Percentiles rank a stretch among this genome's conserved stretches.
phyloP scores from a whole-genome alignment of 1,139 yeast genomes.

The Candida sanyaensis region DNA sequence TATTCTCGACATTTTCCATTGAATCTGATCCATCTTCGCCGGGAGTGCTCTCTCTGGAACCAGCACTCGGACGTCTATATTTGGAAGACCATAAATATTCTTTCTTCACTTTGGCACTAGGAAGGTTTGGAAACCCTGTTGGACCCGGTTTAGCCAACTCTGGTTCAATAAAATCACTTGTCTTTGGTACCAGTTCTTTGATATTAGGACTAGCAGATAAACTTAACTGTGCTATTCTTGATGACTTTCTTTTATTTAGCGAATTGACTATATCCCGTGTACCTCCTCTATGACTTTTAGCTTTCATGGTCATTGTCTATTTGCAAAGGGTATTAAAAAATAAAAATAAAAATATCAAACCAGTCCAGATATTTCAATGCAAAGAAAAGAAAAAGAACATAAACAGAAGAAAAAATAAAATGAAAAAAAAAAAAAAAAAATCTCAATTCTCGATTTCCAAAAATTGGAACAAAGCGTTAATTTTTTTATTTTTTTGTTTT shows the following conservation, averaged over 20 bases:
- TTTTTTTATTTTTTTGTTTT: no score
- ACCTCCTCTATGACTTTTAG: not conserved
- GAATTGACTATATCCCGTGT: not conserved
- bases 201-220: conserved; percentile 14
- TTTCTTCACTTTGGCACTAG: conserved; percentile 54
- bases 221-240: conserved; percentile 12
- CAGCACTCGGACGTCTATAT: conserved; percentile 14
- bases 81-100: conserved; percentile 50
- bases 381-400: no score
- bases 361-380: not conserved
- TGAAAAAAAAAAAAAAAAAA: no score
- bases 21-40: conserved; percentile 7
- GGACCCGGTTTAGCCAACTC: conserved; percentile 51
- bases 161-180: conserved; percentile 54
- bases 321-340: not conserved
- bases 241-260: conserved; percentile 15
- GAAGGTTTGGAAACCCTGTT: conserved; percentile 68
- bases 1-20: conserved; percentile 12
- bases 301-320: not conserved
- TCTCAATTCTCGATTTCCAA: no score
- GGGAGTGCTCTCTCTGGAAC: conserved; percentile 12
- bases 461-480: no score
- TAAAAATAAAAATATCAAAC: not conserved
- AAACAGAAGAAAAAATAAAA: no score
- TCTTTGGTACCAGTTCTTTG: conserved; percentile 4